Evolutionary conservation across 805 yeast genomes (phyloP).

Genomic region (Saccharomycopsis selenospora): DNA sequence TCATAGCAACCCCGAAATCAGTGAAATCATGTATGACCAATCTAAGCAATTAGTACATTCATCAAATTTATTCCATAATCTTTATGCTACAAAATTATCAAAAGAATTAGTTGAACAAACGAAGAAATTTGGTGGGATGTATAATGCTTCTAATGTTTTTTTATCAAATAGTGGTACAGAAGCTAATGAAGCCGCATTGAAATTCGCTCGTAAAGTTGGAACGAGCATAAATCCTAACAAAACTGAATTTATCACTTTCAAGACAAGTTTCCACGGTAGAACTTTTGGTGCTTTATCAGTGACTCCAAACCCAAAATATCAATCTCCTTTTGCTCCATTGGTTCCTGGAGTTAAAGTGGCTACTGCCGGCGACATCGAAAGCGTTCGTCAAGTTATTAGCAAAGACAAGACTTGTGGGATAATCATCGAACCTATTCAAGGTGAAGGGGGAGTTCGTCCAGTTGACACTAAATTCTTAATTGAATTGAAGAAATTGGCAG

Average conservation of each 20-base stretch:
- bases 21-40: conserved; percentile 67
- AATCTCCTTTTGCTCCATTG: conserved; percentile 82
- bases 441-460: conserved; percentile 90
- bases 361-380: conserved; percentile 48
- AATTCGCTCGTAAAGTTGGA: conserved; percentile 78
- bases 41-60: conserved; percentile 68
- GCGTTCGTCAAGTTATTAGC: conserved; percentile 42
- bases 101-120: conserved; percentile 66
- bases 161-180: conserved; percentile 70
- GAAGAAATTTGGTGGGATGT: conserved; percentile 67
- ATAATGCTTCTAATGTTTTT: conserved; percentile 66
- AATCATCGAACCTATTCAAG: conserved; percentile 95
- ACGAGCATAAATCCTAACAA: conserved; percentile 47
- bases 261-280: conserved; percentile 90
- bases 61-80: conserved; percentile 78
- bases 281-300: conserved; percentile 89
- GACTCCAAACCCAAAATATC: conserved; percentile 90
- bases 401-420: conserved; percentile 62
- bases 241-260: conserved; percentile 77
- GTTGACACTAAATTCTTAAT: conserved; percentile 56
- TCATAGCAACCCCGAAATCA: conserved; percentile 69
- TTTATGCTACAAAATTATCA: conserved; percentile 76
- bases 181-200: conserved; percentile 74
- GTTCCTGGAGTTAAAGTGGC: conserved; percentile 83
- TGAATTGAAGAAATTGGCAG: conserved; percentile 60